These are phyloP conservation scores for Orbilia oligospora DNA, from an alignment of 2,329 filamentous ascomycete species.

Conservation along the genomic window DNA sequence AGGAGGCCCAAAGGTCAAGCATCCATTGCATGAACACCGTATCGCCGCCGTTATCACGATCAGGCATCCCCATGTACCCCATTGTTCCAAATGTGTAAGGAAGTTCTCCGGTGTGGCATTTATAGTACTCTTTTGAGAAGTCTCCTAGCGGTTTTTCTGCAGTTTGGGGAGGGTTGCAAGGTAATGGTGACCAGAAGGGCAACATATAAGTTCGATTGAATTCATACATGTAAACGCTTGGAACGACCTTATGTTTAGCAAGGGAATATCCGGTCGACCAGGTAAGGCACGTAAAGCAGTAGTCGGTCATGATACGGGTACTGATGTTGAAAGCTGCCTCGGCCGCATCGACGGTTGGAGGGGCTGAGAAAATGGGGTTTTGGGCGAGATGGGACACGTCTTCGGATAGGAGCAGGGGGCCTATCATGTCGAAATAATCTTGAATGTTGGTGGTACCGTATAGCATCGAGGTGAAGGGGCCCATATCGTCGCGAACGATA, in stretches of 20 bases:
- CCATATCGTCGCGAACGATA: conserved; percentile 67
- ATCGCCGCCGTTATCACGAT: conserved; percentile 66
- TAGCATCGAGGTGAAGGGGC: conserved; percentile 65
- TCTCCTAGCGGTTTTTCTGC: conserved; percentile 65
- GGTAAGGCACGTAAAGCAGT: conserved; percentile 66
- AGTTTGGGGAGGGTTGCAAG: conserved; percentile 65
- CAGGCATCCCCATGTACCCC: conserved; percentile 65
- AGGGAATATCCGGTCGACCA: conserved; percentile 66
- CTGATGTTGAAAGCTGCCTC: conserved; percentile 66
- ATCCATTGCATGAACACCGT: conserved; percentile 66
- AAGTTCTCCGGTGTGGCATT: conserved; percentile 68
- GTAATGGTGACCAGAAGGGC: conserved; percentile 64
- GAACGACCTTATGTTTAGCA: conserved; percentile 64
- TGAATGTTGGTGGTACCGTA: conserved; percentile 63
- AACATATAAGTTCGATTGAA: conserved; percentile 68
- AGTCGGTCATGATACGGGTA: conserved; percentile 65
- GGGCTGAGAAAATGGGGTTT: conserved; percentile 44
- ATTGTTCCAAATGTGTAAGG: conserved; percentile 67
- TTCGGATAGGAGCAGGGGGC: conserved; percentile 60
- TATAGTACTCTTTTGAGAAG: conserved; percentile 67
- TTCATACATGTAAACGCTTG: conserved; percentile 66
- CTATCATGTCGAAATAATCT: conserved; percentile 60
- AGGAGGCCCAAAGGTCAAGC: conserved; percentile 66
- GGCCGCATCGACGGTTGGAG: conserved; percentile 44
- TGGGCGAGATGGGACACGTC: conserved; percentile 61